Conservation (phyloP, 768 basidiomycete species). For the Pisolithus tinctorius region DNA sequence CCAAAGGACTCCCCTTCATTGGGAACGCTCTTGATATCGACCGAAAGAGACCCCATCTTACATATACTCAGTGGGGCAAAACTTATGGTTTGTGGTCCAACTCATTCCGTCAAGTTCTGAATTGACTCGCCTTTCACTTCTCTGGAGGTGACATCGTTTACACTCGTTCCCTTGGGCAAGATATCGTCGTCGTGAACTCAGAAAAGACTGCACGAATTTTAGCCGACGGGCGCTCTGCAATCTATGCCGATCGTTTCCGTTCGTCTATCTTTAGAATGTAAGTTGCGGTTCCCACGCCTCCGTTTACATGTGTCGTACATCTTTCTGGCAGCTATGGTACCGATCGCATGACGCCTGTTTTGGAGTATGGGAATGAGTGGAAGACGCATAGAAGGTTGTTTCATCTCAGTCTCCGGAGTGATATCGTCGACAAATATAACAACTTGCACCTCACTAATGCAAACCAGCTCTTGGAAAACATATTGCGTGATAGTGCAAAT, state of each 20-base stretch:
- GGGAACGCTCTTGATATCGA: slow-evolving; percentile 11
- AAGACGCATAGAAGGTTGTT: slow-evolving; percentile 11
- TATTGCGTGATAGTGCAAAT: not conserved
- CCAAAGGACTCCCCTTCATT: slow-evolving; percentile 7
- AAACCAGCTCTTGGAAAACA: not conserved
- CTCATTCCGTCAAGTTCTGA: not conserved
- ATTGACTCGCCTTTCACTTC: not conserved
- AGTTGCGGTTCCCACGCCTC: not conserved
- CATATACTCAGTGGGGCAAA: slow-evolving; percentile 15
- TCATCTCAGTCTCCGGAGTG: slow-evolving; percentile 5
- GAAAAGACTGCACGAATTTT: slow-evolving; percentile 3
- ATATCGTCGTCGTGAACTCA: slow-evolving; percentile 6
- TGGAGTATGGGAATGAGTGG: slow-evolving; percentile 12
- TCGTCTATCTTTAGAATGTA: not conserved
- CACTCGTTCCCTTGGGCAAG: not conserved
- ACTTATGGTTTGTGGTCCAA: slow-evolving; percentile 8
- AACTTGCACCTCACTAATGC: not conserved
- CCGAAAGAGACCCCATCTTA: slow-evolving; percentile 4
- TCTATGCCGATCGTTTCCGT: slow-evolving; percentile 1
- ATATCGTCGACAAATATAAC: slow-evolving; percentile 4
- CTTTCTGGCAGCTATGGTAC: slow-evolving; percentile 1
- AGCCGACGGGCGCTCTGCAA: not conserved
- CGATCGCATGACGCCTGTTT: slow-evolving; percentile 4
- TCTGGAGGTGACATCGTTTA: slow-evolving; percentile 5
- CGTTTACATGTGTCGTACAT: not conserved